Percentiles rank a stretch among this genome's conserved stretches.
Evolutionary conservation across 2,329 filamentous ascomycete species (phyloP).

Genomic region (Monilinia fructigena): DNA sequence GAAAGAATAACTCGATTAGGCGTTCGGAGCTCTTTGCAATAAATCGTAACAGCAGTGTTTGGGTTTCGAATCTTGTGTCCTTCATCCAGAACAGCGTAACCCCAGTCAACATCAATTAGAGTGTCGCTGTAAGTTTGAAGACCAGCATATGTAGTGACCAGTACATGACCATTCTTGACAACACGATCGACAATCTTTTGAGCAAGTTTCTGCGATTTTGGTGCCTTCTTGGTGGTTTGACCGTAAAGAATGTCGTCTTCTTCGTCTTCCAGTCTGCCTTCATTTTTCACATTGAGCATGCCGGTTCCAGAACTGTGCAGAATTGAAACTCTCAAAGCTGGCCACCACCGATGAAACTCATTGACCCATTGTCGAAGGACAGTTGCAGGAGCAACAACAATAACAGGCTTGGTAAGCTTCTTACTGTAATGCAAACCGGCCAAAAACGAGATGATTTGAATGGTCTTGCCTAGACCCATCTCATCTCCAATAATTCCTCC

Average conservation of each 20-base stretch:
- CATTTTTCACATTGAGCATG: conserved; percentile 78
- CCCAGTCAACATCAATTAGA: conserved; percentile 82
- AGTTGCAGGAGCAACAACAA: conserved; percentile 90
- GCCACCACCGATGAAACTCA: conserved; percentile 99
- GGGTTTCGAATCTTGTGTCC: conserved; percentile 98
- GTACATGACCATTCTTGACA: conserved; percentile 79
- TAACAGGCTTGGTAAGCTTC: conserved; percentile 77
- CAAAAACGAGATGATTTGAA: conserved; percentile 65
- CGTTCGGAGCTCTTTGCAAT: conserved; percentile 90
- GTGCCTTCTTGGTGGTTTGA: conserved; percentile 43
- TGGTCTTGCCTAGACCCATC: conserved; percentile 98
- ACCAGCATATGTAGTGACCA: conserved; percentile 94
- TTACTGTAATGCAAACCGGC: conserved; percentile 91
- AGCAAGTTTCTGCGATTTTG: conserved; percentile 66
- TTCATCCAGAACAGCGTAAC: conserved; percentile 91
- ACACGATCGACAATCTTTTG: conserved; percentile 81
- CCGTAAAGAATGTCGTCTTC: conserved; percentile 48
- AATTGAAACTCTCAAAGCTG: conserved; percentile 93
- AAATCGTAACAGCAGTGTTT: conserved; percentile 89
- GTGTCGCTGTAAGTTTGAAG: conserved; percentile 88
- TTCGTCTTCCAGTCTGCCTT: conserved; percentile 58
- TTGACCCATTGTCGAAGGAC: conserved; percentile 98
- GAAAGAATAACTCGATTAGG: conserved; percentile 90
- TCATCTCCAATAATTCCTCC: conserved; percentile 96
- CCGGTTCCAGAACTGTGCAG: conserved; percentile 93